These are phyloP conservation scores for Alternaria longipes DNA, from an alignment of 2,329 filamentous ascomycete species.

Conservation along the genomic window DNA sequence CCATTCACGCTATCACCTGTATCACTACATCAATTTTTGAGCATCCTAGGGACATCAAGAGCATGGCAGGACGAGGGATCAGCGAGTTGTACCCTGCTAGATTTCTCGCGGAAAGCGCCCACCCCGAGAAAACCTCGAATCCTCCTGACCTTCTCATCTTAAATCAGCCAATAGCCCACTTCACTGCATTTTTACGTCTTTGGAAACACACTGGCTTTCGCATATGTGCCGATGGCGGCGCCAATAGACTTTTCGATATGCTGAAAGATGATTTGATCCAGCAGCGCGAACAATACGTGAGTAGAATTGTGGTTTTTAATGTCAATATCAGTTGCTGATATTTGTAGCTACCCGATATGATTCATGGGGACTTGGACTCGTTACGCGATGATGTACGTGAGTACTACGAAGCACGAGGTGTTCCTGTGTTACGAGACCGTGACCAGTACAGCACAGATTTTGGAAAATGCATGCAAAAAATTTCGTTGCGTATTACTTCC, in stretches of 20 bases:
- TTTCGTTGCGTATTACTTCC: constrained; percentile 56
- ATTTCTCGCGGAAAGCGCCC: constrained; percentile 36
- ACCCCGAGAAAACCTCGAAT: constrained; percentile 26
- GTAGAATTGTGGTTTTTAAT: constrained; percentile 12
- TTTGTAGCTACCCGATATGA: constrained; percentile 61
- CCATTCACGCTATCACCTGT: constrained; percentile 3
- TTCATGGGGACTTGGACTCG: constrained; percentile 94
- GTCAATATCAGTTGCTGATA: constrained; percentile 19
- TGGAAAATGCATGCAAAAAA: constrained; percentile 74
- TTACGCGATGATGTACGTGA: constrained; percentile 67
- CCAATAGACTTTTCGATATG: constrained; percentile 74
- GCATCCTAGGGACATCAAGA: not conserved
- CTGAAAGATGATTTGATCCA: constrained; percentile 42
- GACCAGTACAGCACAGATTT: constrained; percentile 94
- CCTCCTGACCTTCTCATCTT: constrained; percentile 56
- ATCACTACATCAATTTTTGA: constrained; percentile 1
- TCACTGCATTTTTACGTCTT: constrained; percentile 59
- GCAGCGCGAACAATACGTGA: constrained; percentile 43
- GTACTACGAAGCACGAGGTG: constrained; percentile 71
- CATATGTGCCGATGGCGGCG: constrained; percentile 90
- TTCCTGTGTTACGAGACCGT: constrained; percentile 72
- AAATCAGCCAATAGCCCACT: constrained; percentile 56
- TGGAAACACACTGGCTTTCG: constrained; percentile 67
- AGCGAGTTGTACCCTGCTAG: constrained; percentile 34
- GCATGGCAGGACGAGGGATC: constrained; percentile 25